A percentile compares a stretch with the other conserved stretches of the same genome.
Evolutionary conservation across 1,284 basidiomycete genomes (phyloP).

Genomic region (Athelia psychrophila): DNA sequence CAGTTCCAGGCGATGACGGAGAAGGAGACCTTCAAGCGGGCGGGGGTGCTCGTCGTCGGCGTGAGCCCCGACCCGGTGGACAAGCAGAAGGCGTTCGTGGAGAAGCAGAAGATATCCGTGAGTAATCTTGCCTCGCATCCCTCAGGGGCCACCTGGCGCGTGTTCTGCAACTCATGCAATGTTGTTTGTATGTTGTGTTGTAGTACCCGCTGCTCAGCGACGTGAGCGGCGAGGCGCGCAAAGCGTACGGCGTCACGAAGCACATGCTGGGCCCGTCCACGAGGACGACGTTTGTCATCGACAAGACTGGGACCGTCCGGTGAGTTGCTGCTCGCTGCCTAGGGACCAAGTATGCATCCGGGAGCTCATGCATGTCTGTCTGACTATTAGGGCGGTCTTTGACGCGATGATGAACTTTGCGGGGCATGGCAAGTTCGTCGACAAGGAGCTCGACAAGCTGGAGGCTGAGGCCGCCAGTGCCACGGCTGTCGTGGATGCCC

Average conservation of each 20-base stretch:
- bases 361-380: constrained; percentile 1
- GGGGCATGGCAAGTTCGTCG: constrained; percentile 67
- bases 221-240: constrained; percentile 53
- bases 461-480: constrained; percentile 26
- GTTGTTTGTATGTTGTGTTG: no score
- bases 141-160: no score
- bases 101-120: constrained; percentile 67
- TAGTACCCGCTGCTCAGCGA: constrained; percentile 79
- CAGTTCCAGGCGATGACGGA: constrained; percentile 56
- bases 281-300: constrained; percentile 76
- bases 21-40: constrained; percentile 63
- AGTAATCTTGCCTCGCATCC: constrained; percentile 14
- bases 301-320: constrained; percentile 64
- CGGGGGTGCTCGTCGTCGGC: constrained; percentile 65
- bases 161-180: no score
- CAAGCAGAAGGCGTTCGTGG: constrained; percentile 71
- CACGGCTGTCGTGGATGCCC: not conserved
- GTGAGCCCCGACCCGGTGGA: constrained; percentile 67
- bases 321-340: constrained; percentile 25
- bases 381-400: constrained; percentile 46
- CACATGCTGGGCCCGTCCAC: constrained; percentile 61
- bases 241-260: constrained; percentile 62
- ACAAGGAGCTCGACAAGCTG: constrained; percentile 58
- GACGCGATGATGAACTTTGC: constrained; percentile 58
- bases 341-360: not conserved